A percentile compares a stretch with the other conserved stretches of the same genome.
Conservation (phyloP, 1,284 basidiomycete genomes). For the Cutaneotrichosporon sp. region DNA sequence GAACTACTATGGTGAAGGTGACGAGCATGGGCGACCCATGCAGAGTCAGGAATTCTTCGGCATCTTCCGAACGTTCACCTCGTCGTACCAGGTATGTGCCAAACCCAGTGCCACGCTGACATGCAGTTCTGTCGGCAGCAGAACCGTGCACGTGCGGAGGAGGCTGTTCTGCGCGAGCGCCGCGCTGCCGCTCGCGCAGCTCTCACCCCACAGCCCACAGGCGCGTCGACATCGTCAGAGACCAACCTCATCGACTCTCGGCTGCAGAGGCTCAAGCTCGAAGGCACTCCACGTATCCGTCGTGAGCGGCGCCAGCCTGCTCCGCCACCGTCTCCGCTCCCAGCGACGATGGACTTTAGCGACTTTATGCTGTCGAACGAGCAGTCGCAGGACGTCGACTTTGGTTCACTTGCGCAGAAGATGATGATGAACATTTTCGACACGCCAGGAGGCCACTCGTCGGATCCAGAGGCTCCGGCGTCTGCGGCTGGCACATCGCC, state of each 20-base stretch:
- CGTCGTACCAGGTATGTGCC: conserved; percentile 70
- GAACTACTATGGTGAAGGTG: conserved; percentile 85
- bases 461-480: neutral
- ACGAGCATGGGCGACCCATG: conserved; percentile 54
- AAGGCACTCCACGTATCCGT: conserved; percentile 56
- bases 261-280: conserved; percentile 63
- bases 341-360: conserved; percentile 46
- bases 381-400: conserved; percentile 31
- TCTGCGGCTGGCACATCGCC: neutral
- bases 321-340: conserved; percentile 43
- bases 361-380: conserved; percentile 49
- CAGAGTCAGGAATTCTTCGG: conserved; percentile 72
- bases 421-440: conserved; percentile 29
- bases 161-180: conserved; percentile 41
- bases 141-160: conserved; percentile 55
- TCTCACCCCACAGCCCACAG: conserved; percentile 44
- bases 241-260: conserved; percentile 66
- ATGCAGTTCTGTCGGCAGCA: conserved; percentile 75
- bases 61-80: conserved; percentile 90
- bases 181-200: conserved; percentile 38
- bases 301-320: conserved; percentile 43
- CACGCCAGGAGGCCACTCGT: conserved; percentile 2
- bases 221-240: conserved; percentile 37
- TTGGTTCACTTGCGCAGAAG: conserved; percentile 31
- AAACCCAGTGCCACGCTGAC: conserved; percentile 1